Percentiles rank a stretch among this genome's conserved stretches.
Evolutionary conservation across 225 moss, liverwort and hornwort species (phyloP).

Genomic region (Polytrichum commune): DNA sequence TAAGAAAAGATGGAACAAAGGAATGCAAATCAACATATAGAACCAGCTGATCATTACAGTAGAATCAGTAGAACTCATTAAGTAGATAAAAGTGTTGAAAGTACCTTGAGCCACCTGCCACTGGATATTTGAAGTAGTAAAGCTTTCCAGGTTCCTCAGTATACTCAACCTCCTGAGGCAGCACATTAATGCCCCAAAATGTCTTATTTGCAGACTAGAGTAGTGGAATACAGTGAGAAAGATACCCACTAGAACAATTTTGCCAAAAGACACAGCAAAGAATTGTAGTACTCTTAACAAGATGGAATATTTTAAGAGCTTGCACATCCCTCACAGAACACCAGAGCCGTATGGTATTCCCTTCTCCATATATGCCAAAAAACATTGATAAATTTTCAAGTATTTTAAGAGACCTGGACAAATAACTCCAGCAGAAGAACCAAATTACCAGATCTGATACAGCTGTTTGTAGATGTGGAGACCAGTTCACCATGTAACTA

Average conservation of each 20-base stretch:
- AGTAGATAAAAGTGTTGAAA: neutral
- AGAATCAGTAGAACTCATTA: no score
- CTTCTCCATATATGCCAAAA: no score
- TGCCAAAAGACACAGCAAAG: no score
- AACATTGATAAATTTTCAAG: no score
- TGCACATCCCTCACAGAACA: no score
- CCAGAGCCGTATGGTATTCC: no score
- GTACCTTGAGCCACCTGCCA: slow-evolving; percentile 73
- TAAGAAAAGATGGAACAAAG: neutral
- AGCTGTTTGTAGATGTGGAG: slow-evolving; percentile 86
- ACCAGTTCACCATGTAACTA: slow-evolving; percentile 96
- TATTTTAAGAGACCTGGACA: no score
- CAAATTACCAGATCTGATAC: slow-evolving; percentile 75
- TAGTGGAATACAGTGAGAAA: no score
- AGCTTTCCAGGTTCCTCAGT: slow-evolving; percentile 75
- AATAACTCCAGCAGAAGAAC: no score
- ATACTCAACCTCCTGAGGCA: slow-evolving; percentile 78
- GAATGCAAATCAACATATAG: neutral
- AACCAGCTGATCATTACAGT: neutral
- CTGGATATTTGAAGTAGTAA: slow-evolving; percentile 84
- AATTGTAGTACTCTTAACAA: no score
- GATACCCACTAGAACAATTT: no score
- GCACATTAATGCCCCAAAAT: slow-evolving; percentile 1
- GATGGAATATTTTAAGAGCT: no score
- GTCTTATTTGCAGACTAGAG: neutral